Conservation (phyloP, 768 basidiomycete species). For the Pulveroboletus sp. region DNA sequence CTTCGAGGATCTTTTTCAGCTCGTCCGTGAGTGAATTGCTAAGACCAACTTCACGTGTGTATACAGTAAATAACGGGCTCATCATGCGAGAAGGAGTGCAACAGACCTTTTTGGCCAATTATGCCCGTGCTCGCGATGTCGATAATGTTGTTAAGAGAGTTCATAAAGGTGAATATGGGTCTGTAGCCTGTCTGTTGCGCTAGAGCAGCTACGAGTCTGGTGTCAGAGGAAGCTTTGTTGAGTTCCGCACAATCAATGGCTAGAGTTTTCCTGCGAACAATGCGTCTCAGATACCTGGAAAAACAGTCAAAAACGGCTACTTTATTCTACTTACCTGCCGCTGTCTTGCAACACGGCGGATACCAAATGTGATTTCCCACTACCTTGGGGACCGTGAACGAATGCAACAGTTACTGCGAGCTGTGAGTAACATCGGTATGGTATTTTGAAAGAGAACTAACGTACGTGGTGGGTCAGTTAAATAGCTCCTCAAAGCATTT, state of each 20-base stretch:
- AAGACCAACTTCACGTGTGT: constrained; percentile 59
- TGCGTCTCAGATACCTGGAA: not conserved
- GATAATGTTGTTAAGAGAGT: constrained; percentile 74
- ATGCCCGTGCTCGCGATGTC: constrained; percentile 90
- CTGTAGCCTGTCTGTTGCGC: constrained; percentile 85
- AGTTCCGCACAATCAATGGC: constrained; percentile 83
- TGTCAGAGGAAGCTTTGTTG: constrained; percentile 63
- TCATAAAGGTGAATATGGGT: constrained; percentile 83
- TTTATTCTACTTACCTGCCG: constrained; percentile 38
- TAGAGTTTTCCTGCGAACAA: constrained; percentile 52
- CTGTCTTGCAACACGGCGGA: constrained; percentile 46
- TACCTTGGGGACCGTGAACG: constrained; percentile 79
- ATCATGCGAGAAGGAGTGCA: not conserved
- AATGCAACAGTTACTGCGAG: constrained; percentile 66
- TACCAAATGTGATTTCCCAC: constrained; percentile 68
- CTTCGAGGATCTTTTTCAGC: constrained; percentile 76
- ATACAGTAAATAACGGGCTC: not conserved
- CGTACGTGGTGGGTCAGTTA: constrained; percentile 73
- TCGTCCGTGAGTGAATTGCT: constrained; percentile 76
- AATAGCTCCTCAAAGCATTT: constrained; percentile 58
- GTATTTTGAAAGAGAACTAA: not conserved
- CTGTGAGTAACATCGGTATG: not conserved
- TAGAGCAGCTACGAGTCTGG: constrained; percentile 58
- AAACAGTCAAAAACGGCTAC: not conserved
- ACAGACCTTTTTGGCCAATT: constrained; percentile 88